phyloP scores from a whole-genome alignment of 2,329 filamentous ascomycete species.

The Alternaria hordeiaustralica region DNA sequence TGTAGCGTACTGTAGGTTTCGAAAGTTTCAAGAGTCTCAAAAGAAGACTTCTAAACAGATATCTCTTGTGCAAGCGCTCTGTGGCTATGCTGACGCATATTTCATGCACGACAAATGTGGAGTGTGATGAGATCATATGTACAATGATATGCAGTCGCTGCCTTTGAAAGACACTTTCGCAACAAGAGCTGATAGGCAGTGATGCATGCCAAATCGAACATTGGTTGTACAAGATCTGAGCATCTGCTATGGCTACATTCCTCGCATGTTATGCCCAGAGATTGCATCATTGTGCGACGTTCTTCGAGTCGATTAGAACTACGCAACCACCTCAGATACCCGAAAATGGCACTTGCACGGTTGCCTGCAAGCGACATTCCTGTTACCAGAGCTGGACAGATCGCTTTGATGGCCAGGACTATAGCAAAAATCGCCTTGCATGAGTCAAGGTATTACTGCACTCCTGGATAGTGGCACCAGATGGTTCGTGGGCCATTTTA shows the following conservation, averaged over 20 bases:
- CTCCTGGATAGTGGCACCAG: neutral
- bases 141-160: too few species aligned
- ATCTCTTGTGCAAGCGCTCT: too few species aligned
- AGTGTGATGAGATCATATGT: too few species aligned
- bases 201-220: too few species aligned
- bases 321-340: neutral
- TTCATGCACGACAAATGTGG: too few species aligned
- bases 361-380: neutral
- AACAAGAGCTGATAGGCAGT: too few species aligned
- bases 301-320: neutral
- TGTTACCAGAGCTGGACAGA: neutral
- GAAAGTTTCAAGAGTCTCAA: too few species aligned
- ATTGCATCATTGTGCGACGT: neutral
- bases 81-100: too few species aligned
- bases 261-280: neutral
- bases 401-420: neutral
- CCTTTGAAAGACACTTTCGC: too few species aligned
- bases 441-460: neutral
- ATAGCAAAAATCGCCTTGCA: neutral
- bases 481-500: neutral
- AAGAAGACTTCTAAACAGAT: too few species aligned
- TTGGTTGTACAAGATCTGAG: too few species aligned
- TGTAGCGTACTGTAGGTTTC: too few species aligned
- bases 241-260: neutral
- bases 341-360: neutral